Percentiles rank a stretch among this genome's conserved stretches.
Conservation (phyloP, 179 eudicot genomes). For the Spergularia azorica region DNA sequence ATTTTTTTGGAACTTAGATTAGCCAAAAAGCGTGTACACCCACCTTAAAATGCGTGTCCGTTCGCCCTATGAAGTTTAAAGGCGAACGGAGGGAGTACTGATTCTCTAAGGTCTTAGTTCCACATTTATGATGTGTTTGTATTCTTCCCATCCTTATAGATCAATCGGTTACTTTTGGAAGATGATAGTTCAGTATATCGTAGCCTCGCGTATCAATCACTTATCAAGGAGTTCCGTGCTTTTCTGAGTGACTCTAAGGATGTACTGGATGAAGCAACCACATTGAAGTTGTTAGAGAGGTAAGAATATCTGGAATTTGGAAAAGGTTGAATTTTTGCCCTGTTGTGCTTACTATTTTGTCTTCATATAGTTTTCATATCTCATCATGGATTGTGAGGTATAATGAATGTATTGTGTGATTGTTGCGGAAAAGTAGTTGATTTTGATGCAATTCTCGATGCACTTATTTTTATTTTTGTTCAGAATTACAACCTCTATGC, state of each 20-base stretch:
- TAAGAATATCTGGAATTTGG: conserved; percentile 21
- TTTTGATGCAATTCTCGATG: neutral
- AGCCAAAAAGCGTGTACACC: too few species aligned
- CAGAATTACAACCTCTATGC: too few species aligned
- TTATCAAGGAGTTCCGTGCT: conserved; percentile 82
- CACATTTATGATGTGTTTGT: conserved; percentile 1
- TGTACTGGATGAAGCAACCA: conserved; percentile 97
- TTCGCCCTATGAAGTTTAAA: too few species aligned
- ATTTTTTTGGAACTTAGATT: too few species aligned
- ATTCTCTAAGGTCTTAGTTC: neutral
- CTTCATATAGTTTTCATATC: neutral
- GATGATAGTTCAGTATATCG: conserved; percentile 64
- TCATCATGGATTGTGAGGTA: neutral
- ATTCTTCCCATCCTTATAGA: conserved; percentile 40
- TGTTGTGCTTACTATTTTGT: neutral
- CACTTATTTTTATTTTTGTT: too few species aligned
- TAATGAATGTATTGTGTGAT: neutral
- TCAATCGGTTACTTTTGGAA: conserved; percentile 85
- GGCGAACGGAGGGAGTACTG: too few species aligned
- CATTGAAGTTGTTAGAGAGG: conserved; percentile 92
- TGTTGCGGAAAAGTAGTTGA: neutral
- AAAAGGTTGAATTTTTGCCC: neutral
- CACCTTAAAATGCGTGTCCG: too few species aligned
- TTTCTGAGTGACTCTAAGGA: conserved; percentile 93
- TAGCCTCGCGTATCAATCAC: conserved; percentile 64